A percentile compares a stretch with the other conserved stretches of the same genome.
Evolutionary conservation across 2,329 filamentous ascomycete species (phyloP).

Genomic region (Verticillium isaacii): DNA sequence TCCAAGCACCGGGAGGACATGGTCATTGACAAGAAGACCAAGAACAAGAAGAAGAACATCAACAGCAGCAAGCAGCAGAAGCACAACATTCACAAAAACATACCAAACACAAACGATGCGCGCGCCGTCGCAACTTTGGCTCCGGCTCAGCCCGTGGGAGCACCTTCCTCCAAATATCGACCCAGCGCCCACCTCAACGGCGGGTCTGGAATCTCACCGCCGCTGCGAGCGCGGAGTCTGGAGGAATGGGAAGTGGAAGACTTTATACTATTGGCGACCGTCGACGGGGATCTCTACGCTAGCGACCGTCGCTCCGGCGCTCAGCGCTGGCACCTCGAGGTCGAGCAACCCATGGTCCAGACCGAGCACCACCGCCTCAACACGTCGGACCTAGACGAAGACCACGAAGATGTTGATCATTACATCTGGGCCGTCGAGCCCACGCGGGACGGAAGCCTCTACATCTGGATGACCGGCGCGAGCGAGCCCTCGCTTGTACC

Average conservation of each 20-base stretch:
- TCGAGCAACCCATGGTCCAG: conserved; percentile 84
- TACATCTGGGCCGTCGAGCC: conserved; percentile 96
- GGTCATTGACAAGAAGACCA: conserved; percentile 13
- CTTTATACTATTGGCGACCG: conserved; percentile 99
- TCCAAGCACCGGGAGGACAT: conserved; percentile 7
- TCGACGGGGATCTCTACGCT: conserved; percentile 94
- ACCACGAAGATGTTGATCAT: conserved; percentile 68
- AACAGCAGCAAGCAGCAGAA: conserved; percentile 23
- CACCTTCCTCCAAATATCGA: conserved; percentile 68
- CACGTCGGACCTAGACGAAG: conserved; percentile 53
- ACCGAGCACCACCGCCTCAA: conserved; percentile 76
- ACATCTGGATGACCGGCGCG: conserved; percentile 72
- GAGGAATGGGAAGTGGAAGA: conserved; percentile 99
- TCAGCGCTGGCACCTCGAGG: conserved; percentile 79
- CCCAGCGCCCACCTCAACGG: conserved; percentile 49
- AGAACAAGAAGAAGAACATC: conserved; percentile 24
- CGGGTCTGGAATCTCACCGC: conserved; percentile 68
- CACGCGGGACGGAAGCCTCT: conserved; percentile 78
- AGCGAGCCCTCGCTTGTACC: conserved; percentile 55
- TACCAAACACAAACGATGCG: conserved; percentile 60
- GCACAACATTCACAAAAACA: conserved; percentile 18
- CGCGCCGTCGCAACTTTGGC: conserved; percentile 97
- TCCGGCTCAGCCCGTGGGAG: conserved; percentile 94
- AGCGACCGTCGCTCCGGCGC: conserved; percentile 82
- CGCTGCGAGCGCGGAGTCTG: conserved; percentile 91